Base-by-base conservation (phyloP, 1,284 basidiomycete species). In the Ceratobasidium sp. region DNA sequence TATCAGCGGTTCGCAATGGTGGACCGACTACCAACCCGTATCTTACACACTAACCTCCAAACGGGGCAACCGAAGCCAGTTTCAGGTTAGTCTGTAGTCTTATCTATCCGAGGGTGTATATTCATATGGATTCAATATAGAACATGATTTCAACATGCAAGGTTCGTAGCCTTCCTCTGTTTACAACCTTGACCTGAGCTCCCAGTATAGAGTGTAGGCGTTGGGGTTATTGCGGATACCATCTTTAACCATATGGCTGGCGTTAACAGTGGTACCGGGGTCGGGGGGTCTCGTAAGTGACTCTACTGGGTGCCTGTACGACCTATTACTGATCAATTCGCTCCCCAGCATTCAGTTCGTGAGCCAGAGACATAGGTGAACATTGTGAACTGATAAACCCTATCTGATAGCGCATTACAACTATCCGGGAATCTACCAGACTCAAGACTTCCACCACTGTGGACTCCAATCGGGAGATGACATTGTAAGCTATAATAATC, bases 1-100 rank as follows among this genome's bases (percentile, higher is more conserved):
- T 47, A 67, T 73, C 52, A 74, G 76, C 25, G 86, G 86, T 6
- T 25, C 75, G 6, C 81, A 87, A 73, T 88, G 87, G 87, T 88
- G 86, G 87, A 88, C 87, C 0, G 86, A 88, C 74, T 88, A 89
- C 73, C 87, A 89, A 72, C 85, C 86, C 2, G 86, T 88, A 1
- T 87, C 86, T 0, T 88, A 76, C 68, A 73, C 64, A 7, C 57
- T 76, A 25, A 54, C 45, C n/a, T 70, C 69, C 29, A 76, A 75
- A 56, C 72, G 73, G 1, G 75, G 75, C 7, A 69, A 69, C 32
- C 70, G 74, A 31, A 67, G 42, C 49, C 57, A 72, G 62, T 73
- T 76, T 57, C 65, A 85, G 1, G 87, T 86, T 5, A 80, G 84
- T 71, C 80, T 40, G 38, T 40, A n/a, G n/a, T n/a, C n/a, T n/a